Evolutionary conservation across 2,329 filamentous ascomycete species (phyloP).

Genomic region (Colletotrichum karsti): DNA sequence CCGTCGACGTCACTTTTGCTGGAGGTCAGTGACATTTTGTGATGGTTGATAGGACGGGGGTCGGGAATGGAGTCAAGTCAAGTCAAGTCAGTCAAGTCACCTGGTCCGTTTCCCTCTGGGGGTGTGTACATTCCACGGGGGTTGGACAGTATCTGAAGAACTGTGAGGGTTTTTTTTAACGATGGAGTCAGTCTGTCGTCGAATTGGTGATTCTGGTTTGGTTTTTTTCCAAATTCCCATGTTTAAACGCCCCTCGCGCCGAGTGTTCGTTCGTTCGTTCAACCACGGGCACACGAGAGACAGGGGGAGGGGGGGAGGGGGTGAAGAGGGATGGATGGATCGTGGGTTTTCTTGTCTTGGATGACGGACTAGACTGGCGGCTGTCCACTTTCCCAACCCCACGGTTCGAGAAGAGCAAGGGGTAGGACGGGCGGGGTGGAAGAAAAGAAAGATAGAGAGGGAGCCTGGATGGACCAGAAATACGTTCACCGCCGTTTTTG

Average conservation of each 20-base stretch:
- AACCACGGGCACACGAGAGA: too few species aligned
- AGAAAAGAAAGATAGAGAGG: neutral
- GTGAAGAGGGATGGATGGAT: neutral
- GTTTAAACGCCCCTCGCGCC: neutral
- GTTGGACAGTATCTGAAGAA: slow-evolving; percentile 10
- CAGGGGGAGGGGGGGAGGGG: neutral
- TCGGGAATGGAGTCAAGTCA: neutral
- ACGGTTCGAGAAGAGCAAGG: neutral
- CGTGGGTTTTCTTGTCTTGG: slow-evolving; percentile 5
- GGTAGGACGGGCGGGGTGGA: neutral
- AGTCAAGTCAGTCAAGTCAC: too few species aligned
- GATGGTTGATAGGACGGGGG: neutral
- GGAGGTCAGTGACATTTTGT: neutral
- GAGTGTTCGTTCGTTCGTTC: neutral
- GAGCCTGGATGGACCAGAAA: neutral
- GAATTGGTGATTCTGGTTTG: neutral
- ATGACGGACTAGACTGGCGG: slow-evolving; percentile 24
- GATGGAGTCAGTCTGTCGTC: too few species aligned
- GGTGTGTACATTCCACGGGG: neutral
- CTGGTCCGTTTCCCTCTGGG: neutral
- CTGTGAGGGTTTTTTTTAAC: neutral
- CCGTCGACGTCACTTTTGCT: slow-evolving; percentile 1
- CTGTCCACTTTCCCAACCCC: slow-evolving; percentile 5
- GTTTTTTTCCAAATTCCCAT: neutral
- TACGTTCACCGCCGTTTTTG: slow-evolving; percentile 26